Evolutionary conservation across 441 rosid genomes (phyloP), one percentile per base, ranked within the genome.

Genomic region (Biscutella laevigata): DNA sequence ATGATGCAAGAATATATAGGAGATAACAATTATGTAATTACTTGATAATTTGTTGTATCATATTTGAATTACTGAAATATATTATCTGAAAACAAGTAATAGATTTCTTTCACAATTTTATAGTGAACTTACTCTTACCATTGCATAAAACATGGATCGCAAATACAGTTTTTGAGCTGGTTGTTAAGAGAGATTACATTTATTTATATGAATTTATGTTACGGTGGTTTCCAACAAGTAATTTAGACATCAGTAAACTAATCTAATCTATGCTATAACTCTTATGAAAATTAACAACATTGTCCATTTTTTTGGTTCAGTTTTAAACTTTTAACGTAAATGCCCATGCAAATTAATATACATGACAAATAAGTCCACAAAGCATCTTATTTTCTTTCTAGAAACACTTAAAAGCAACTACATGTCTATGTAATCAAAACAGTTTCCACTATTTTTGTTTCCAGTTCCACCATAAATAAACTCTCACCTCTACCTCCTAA

Each of bases 381-480:
- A 39, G 67, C 62, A 67, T 67, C 62, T 60, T 53, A n/a, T 40
- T 45, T 64, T 50, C 65, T 60, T 47, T 60, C 71, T 47, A 60
- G 62, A 67, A 67, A 60, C 66, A 56, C 57, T 44, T n/a, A n/a
- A 22, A 58, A 66, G 49, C 42, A 64, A 57, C 27, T 29, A 38
- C 4, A 29, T 67, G 71, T 67, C 66, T 25, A 13, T 67, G 44
- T 39, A 53, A 25, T 1, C 28, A n/a, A 59, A 54, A 67, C 44
- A 53, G 67, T 60, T 45, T 53, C 45, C 45, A 53, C 34, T 14
- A 22, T 15, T 7, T 37, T 29, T 29, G n/a, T n/a, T n/a, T n/a
- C n/a, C n/a, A n/a, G 10, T 46, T 6, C 37, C 40, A 37, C 67
- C 71, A 67, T 67, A 67, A 59, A 59, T 59, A 66, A 46, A 42